Conservation (phyloP, 495 filamentous ascomycete species). For the Penicillium lividum region DNA sequence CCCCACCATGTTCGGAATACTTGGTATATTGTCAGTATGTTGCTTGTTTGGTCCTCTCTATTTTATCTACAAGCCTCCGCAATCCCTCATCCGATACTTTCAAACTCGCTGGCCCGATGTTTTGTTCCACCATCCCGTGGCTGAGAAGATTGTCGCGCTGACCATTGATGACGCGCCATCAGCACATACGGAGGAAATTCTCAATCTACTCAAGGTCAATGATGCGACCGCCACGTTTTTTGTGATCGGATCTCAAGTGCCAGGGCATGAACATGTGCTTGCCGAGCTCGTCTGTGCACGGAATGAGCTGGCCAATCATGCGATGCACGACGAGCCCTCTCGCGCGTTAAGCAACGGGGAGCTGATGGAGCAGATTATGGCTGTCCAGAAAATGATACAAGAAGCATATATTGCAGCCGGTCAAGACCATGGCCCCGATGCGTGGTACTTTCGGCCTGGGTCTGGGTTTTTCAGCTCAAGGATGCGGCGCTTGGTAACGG, state of each 20-base stretch:
- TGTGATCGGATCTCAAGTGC: constrained; percentile 73
- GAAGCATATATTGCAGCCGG: constrained; percentile 51
- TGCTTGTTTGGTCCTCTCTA: constrained; percentile 59
- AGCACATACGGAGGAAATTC: constrained; percentile 68
- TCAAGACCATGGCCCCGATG: constrained; percentile 32
- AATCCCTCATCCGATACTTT: constrained; percentile 64
- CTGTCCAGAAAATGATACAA: constrained; percentile 51
- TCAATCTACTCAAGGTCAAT: constrained; percentile 57
- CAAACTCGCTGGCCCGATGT: constrained; percentile 72
- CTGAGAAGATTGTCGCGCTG: constrained; percentile 67
- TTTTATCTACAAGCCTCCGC: constrained; percentile 74
- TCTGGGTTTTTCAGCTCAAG: constrained; percentile 73
- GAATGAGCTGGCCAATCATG: constrained; percentile 81
- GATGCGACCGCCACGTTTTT: constrained; percentile 74
- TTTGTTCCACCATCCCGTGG: constrained; percentile 63
- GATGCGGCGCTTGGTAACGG: constrained; percentile 58
- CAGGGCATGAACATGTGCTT: constrained; percentile 59
- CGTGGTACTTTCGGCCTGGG: constrained; percentile 74
- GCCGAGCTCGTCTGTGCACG: constrained; percentile 60
- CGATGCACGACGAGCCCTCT: constrained; percentile 78
- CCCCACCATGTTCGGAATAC: constrained; percentile 45
- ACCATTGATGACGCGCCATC: constrained; percentile 86
- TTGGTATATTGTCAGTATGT: constrained; percentile 48
- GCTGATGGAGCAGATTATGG: constrained; percentile 40
- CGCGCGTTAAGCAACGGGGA: constrained; percentile 39